Evolutionary conservation across 192 early-diverging fungal genomes (phyloP).

Genomic region (Coemansia sp.): DNA sequence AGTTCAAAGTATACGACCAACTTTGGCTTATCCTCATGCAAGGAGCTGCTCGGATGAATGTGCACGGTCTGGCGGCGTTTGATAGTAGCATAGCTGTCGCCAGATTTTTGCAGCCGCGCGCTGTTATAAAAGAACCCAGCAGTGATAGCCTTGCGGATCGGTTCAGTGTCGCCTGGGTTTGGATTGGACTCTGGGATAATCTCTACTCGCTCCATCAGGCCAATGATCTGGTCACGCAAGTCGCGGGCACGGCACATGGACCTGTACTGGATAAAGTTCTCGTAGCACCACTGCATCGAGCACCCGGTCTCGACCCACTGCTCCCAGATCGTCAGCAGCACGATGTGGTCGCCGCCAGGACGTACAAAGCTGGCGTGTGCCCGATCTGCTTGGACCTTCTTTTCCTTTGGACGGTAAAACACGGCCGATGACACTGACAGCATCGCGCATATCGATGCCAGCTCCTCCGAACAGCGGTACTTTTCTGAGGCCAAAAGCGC

Average conservation of each 20-base stretch:
- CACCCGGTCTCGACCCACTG: constrained; percentile 88
- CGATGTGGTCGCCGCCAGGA: constrained; percentile 95
- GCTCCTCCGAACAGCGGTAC: constrained; percentile 91
- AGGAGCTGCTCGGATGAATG: constrained; percentile 88
- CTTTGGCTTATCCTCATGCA: constrained; percentile 80
- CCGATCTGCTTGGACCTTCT: constrained; percentile 91
- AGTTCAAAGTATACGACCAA: constrained; percentile 94
- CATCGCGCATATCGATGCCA: constrained; percentile 93
- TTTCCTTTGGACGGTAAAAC: constrained; percentile 89
- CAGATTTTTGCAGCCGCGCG: constrained; percentile 79
- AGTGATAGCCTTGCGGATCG: constrained; percentile 90
- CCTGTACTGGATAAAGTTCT: constrained; percentile 94
- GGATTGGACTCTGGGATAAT: constrained; percentile 80
- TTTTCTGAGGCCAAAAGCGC: constrained; percentile 89
- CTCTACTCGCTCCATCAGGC: constrained; percentile 91
- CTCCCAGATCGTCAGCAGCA: constrained; percentile 91
- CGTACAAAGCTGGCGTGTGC: constrained; percentile 87
- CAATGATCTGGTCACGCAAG: constrained; percentile 91
- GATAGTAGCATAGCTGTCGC: constrained; percentile 88
- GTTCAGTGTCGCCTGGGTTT: constrained; percentile 81
- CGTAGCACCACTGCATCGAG: constrained; percentile 94
- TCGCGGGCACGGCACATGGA: constrained; percentile 90
- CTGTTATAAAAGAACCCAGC: constrained; percentile 97
- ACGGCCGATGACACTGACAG: constrained; percentile 80
- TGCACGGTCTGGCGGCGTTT: constrained; percentile 90